Evolutionary conservation across 345 rosid genomes (phyloP), one percentile per base, ranked within the genome.

Genomic region (Alliaria petiolata): DNA sequence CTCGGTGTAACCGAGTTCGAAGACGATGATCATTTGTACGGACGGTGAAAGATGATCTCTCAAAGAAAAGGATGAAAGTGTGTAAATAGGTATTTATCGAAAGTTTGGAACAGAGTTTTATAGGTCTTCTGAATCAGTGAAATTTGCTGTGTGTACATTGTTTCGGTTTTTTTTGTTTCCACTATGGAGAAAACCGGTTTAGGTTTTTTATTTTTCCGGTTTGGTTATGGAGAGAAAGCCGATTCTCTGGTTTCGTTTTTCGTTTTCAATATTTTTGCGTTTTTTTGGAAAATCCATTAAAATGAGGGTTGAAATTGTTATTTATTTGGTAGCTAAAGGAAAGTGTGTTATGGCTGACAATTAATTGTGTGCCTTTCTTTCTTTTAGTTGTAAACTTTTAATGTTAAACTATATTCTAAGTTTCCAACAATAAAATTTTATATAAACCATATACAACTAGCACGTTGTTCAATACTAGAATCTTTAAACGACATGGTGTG

Each of bases 1-100:
- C 79, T 88, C 13, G 99, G 99, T 76, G 96, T 91, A 72, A 70
- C 96, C 0, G 98, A 91, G 42, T 76, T 89, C 65, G 97, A 85
- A 72, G 96, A 88, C 0, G 95, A 85, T 22, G 87, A 89, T 58
- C 86, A 78, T 67, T 79, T 85, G 64, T 80, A 84, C 28, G 60
- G 83, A 43, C 84, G 87, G 25, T 89, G 82, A 91, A 55, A 17
- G 57, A 15, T 35, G 13, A n/a, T n/a, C n/a, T n/a, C n/a, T 57
- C 1, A 43, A 26, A 58, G 33, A 44, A 20, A 38, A 58, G 49
- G 61, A 16, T 60, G 28, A 53, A 68, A 14, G 66, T 47, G 62
- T 76, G 75, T 76, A 63, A 55, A 70, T 76, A 76, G 74, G 74
- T 52, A 66, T 74, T 40, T 33, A 39, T 74, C 44, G 45, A 67